Evolutionary conservation across 371 early-diverging fungal species (phyloP).

Genomic region (Vairimorpha ceranae): DNA sequence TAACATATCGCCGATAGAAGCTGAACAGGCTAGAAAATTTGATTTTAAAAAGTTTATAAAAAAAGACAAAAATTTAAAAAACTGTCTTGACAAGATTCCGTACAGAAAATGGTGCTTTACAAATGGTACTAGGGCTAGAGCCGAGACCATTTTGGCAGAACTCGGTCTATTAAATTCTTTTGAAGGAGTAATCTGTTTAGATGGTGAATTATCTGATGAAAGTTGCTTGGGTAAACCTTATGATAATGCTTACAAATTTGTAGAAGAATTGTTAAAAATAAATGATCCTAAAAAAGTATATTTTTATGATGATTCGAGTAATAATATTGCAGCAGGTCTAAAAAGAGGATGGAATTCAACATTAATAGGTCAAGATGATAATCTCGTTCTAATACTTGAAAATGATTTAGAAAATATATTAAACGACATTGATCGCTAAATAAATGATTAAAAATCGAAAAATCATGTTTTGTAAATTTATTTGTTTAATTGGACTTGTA

Average conservation of each 20-base stretch:
- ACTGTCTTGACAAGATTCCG: constrained; percentile 13
- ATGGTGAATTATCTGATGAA: constrained; percentile 10
- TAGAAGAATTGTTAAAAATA: constrained; percentile 26
- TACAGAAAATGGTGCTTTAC: constrained; percentile 46
- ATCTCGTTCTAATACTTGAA: neutral
- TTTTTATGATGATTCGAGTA: constrained; percentile 47
- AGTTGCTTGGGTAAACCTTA: constrained; percentile 35
- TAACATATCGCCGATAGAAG: neutral
- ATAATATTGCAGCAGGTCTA: constrained; percentile 35
- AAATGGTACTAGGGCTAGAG: constrained; percentile 32
- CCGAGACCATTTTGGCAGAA: constrained; percentile 23
- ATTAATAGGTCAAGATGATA: neutral
- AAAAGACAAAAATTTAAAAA: constrained; percentile 23
- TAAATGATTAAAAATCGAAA: too few species aligned
- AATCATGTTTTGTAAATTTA: too few species aligned
- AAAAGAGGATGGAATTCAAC: constrained; percentile 33
- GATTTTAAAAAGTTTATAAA: constrained; percentile 21
- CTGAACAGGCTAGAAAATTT: constrained; percentile 1
- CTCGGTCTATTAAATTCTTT: constrained; percentile 31
- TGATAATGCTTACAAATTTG: constrained; percentile 37
- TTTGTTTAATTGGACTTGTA: too few species aligned
- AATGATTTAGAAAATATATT: neutral
- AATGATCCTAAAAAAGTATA: constrained; percentile 17
- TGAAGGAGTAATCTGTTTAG: constrained; percentile 47
- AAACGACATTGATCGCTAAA: too few species aligned